Evolutionary conservation across 148 eudicot genomes (phyloP).

Genomic region (Chenopodium suecicum): DNA sequence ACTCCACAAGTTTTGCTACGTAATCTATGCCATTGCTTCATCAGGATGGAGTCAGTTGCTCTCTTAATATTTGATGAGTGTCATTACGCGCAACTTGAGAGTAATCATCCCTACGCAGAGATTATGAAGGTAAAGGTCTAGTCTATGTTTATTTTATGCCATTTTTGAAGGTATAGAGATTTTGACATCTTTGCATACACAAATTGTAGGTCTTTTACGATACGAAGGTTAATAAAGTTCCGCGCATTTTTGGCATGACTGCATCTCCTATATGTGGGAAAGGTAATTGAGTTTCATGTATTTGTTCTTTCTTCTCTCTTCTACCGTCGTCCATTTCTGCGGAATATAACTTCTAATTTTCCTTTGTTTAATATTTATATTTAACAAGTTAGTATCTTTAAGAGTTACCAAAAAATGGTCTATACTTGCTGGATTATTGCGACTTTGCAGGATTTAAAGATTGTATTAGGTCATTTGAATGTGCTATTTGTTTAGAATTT

Average conservation of each 20-base stretch:
- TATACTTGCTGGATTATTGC: neutral
- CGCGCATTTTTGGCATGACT: conserved; percentile 99
- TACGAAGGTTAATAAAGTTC: conserved; percentile 40
- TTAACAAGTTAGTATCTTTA: neutral
- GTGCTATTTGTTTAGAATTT: too few species aligned
- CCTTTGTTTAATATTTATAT: neutral
- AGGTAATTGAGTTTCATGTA: conserved; percentile 45
- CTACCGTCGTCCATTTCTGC: neutral
- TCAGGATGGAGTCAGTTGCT: conserved; percentile 70
- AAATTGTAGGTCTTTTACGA: conserved; percentile 73
- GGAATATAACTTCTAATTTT: neutral
- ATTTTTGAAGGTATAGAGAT: neutral
- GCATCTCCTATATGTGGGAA: conserved; percentile 90
- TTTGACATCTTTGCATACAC: neutral
- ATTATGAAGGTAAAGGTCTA: conserved; percentile 78
- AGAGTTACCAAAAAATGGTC: neutral
- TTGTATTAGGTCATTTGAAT: too few species aligned
- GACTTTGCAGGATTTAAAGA: neutral
- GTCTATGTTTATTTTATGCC: neutral
- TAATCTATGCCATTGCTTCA: conserved; percentile 74
- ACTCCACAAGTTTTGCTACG: conserved; percentile 74
- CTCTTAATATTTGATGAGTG: conserved; percentile 98
- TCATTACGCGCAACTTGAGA: conserved; percentile 88
- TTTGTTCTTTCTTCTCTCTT: neutral
- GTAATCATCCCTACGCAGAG: conserved; percentile 94